Evolutionary conservation across 306 rosid species (phyloP).

Genomic region (Lablab purpureus): DNA sequence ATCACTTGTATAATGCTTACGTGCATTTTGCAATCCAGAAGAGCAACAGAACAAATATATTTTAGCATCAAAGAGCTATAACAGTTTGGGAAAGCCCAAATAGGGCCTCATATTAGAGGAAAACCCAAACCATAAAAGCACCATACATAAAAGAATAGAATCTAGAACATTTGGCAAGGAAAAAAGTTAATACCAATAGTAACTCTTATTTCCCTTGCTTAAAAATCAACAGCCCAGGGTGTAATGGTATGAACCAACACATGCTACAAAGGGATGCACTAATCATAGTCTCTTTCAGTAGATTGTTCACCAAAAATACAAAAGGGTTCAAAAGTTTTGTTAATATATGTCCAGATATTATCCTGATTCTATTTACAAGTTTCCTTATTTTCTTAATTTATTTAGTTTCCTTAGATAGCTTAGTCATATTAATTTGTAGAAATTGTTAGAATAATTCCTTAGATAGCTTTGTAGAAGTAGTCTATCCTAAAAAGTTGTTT

Average conservation of each 20-base stretch:
- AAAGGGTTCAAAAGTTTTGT: not conserved
- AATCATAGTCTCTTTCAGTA: not conserved
- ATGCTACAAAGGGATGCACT: not conserved
- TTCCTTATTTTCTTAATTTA: not conserved
- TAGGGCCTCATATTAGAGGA: not conserved
- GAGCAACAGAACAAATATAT: not conserved
- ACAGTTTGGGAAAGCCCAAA: not conserved
- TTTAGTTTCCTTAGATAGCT: not conserved
- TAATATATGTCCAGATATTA: not conserved
- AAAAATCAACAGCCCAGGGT: not conserved
- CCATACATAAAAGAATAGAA: not conserved
- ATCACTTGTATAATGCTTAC: not conserved
- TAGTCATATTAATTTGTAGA: not conserved
- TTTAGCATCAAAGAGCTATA: not conserved
- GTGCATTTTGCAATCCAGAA: not conserved
- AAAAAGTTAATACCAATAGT: not conserved
- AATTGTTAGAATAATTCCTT: no score
- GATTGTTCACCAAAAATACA: not conserved
- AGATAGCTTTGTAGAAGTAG: no score
- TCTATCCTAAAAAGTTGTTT: no score
- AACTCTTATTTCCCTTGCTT: not conserved
- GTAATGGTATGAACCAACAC: not conserved
- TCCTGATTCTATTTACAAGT: not conserved
- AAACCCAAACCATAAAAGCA: not conserved
- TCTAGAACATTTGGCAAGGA: slow-evolving; percentile 1